Conservation (phyloP, 768 basidiomycete species). For the Psilocybe azurescens region DNA sequence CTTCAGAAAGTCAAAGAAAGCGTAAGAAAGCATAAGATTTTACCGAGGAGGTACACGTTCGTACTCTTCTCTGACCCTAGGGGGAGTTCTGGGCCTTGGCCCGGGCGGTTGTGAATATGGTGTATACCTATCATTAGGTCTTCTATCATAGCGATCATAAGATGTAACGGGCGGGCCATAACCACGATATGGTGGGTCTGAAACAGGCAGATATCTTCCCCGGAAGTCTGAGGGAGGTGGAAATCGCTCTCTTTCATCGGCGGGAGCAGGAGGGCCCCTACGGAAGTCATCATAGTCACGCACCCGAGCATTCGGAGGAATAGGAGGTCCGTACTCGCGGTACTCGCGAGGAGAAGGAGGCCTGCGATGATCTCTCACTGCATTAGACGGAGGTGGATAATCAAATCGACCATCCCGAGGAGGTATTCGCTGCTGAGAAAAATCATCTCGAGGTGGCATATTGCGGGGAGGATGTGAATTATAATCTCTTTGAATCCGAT, state of each 20-base stretch:
- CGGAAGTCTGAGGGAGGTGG: slow-evolving; percentile 58
- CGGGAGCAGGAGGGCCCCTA: slow-evolving; percentile 45
- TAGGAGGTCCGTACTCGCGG: slow-evolving; percentile 62
- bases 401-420: slow-evolving; percentile 68
- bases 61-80: slow-evolving; percentile 67
- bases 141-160: slow-evolving; percentile 69
- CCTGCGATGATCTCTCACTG: slow-evolving; percentile 62
- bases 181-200: slow-evolving; percentile 57
- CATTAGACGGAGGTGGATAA: slow-evolving; percentile 51
- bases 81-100: slow-evolving; percentile 62
- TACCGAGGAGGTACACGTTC: slow-evolving; percentile 66
- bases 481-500: slow-evolving; percentile 68
- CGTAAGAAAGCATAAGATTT: slow-evolving; percentile 20
- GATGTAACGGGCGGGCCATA: slow-evolving; percentile 55
- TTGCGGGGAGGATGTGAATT: slow-evolving; percentile 51
- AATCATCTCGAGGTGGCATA: slow-evolving; percentile 61
- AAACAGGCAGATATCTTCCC: slow-evolving; percentile 60
- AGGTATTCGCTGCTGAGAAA: slow-evolving; percentile 45
- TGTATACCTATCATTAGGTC: slow-evolving; percentile 56
- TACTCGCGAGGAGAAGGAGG: slow-evolving; percentile 71
- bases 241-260: slow-evolving; percentile 56
- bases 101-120: slow-evolving; percentile 49
- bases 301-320: slow-evolving; percentile 51
- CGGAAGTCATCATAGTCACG: slow-evolving; percentile 79
- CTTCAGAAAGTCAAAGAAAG: not conserved